Conservation (phyloP, 1,284 basidiomycete species). For the Cerrena zonata region DNA sequence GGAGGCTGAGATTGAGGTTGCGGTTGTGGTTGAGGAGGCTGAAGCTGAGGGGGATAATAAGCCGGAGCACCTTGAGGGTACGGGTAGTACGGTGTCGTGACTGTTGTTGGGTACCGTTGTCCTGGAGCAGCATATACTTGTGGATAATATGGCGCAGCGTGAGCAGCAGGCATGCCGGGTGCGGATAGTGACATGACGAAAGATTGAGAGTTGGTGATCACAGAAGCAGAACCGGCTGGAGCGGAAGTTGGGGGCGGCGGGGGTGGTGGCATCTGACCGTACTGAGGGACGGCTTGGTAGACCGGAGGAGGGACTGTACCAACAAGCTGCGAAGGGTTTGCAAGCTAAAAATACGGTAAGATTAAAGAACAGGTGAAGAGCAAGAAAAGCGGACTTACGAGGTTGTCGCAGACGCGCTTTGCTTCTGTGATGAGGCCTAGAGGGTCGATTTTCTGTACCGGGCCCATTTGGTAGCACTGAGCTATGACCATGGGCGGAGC, state of each 20-base stretch:
- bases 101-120: conserved; percentile 39
- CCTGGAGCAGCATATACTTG: conserved; percentile 34
- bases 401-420: conserved; percentile 67
- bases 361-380: conserved; percentile 5
- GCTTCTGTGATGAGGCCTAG: conserved; percentile 66
- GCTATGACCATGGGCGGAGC: conserved; percentile 68
- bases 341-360: conserved; percentile 43
- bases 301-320: conserved; percentile 57
- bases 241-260: conserved; percentile 22
- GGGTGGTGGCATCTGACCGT: conserved; percentile 21
- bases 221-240: conserved; percentile 20
- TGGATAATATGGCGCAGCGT: conserved; percentile 38
- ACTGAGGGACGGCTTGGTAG: conserved; percentile 33
- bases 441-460: conserved; percentile 64
- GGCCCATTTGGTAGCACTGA: conserved; percentile 72
- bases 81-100: conserved; percentile 52
- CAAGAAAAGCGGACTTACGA: conserved; percentile 39
- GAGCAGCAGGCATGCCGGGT: conserved; percentile 25
- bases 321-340: conserved; percentile 62
- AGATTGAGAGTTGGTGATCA: conserved; percentile 63
- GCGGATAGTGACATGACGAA: conserved; percentile 62
- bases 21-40: conserved; percentile 20
- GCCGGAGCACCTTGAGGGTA: conserved; percentile 26
- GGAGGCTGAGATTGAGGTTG: conserved; percentile 7
- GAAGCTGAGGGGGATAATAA: conserved; percentile 30